Base-by-base conservation (phyloP, 805 yeast species). In the Wickerhamiella bombiphila region DNA sequence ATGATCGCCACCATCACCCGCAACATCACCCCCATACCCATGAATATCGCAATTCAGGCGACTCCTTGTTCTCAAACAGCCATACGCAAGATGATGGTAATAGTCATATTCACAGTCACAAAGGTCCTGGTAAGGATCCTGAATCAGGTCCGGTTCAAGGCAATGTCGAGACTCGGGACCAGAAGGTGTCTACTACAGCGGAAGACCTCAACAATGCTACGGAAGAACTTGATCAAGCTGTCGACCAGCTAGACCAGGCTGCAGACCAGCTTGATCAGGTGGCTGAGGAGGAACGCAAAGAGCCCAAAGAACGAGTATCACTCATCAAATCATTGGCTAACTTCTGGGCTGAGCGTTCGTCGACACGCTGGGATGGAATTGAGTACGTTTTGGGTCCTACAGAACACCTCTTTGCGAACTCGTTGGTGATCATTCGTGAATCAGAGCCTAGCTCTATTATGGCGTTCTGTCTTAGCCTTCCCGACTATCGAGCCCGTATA, bases 321-420 rank as follows among this genome's bases (percentile, higher is more conserved):
- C 57, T 91, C 25, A 70, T 91, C 61, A 82, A 80, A 49, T 74
- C 93, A 0, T 62, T 93, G 39, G 72, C 93, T 0, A 82, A 76
- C 49, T 91, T 91, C 57, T 91, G 97, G 97, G 96, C 96, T 1
- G 97, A 91, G 58, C 64, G 98, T 50, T 81, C 97, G 1, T 91
- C 96, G 0, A 78, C 93, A 1, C 66, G 91, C 16, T 93, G 97
- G 97, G 85, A 81, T 46, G 93, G 95, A 0, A 63, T 91, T 24
- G 77, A 72, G 15, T 86, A 85, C 57, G 94, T 97, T 1, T 64
- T 86, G 38, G 68, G 59, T 2, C 69, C 85, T 0, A 69, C 78
- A 0, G 97, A 91, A 53, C 97, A 91, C 55, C 72, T 88, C 1
- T 91, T 91, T 63, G 83, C 82, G 15, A 97, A 93, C 53, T 81